These are phyloP conservation scores for Trichoderma polysporum DNA, from an alignment of 2,329 filamentous ascomycete species.

Conservation along the genomic window DNA sequence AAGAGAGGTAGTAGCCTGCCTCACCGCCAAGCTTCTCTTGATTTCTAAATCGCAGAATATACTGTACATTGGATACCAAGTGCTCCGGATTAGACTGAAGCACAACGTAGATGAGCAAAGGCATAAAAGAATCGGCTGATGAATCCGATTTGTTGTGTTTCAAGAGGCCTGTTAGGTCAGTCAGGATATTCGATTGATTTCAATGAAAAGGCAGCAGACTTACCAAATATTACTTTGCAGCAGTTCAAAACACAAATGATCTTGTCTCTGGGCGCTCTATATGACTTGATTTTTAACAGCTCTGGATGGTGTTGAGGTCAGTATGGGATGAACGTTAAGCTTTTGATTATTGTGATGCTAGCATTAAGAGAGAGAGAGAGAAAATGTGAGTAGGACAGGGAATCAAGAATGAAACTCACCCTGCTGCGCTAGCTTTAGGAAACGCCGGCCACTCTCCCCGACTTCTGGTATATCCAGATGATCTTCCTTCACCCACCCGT, in stretches of 20 bases:
- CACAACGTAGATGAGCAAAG: conserved; percentile 92
- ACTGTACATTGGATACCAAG: conserved; percentile 95
- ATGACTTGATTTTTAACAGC: conserved; percentile 92
- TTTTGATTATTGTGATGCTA: conserved; percentile 16
- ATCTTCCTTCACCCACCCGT: conserved; percentile 89
- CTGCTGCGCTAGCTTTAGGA: conserved; percentile 86
- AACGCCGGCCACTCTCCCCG: conserved; percentile 82
- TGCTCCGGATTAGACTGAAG: conserved; percentile 93
- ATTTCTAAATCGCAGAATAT: conserved; percentile 94
- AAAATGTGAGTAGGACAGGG: too few species aligned
- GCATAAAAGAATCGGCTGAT: conserved; percentile 94
- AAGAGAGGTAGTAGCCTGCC: conserved; percentile 96
- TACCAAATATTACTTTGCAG: conserved; percentile 98
- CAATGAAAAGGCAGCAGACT: conserved; percentile 26
- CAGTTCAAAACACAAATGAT: conserved; percentile 98
- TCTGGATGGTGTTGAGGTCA: conserved; percentile 51
- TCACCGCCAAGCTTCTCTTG: conserved; percentile 98
- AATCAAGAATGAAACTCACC: conserved; percentile 44
- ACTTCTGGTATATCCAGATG: conserved; percentile 89
- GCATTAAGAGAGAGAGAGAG: background rate
- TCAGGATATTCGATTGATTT: background rate
- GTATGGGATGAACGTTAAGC: background rate
- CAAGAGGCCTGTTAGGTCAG: conserved; percentile 64
- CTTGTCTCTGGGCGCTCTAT: conserved; percentile 95
- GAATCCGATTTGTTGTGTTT: conserved; percentile 92